Conservation (phyloP, 2,329 filamentous ascomycete species). For the Aspergillus sp. region DNA sequence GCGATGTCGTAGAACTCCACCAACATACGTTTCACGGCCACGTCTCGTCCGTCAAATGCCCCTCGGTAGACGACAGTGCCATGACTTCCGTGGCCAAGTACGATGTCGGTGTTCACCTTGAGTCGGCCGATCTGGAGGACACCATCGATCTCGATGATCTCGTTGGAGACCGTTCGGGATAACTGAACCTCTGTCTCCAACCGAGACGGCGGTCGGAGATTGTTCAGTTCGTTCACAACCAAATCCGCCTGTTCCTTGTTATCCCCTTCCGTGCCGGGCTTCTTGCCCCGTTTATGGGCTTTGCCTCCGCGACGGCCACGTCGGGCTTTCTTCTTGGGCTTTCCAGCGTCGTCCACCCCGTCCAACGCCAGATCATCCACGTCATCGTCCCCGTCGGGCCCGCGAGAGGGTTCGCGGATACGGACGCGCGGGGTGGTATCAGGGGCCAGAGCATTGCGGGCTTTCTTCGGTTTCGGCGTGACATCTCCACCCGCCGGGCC, state of each 20-base stretch:
- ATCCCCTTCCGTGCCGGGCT: constrained; percentile 53
- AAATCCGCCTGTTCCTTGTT: constrained; percentile 57
- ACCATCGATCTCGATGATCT: constrained; percentile 59
- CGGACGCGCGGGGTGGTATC: constrained; percentile 35
- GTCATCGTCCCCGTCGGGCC: constrained; percentile 32
- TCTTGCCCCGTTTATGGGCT: constrained; percentile 56
- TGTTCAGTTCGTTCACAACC: constrained; percentile 56
- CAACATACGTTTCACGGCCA: constrained; percentile 95
- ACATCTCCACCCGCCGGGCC: constrained; percentile 19
- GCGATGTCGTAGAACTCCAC: constrained; percentile 95
- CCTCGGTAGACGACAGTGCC: constrained; percentile 95
- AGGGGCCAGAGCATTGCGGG: constrained; percentile 15
- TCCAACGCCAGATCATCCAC: constrained; percentile 26
- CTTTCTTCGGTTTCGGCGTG: constrained; percentile 28
- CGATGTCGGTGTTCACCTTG: constrained; percentile 57
- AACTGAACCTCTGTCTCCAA: constrained; percentile 61
- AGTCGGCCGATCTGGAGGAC: constrained; percentile 60
- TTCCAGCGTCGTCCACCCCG: constrained; percentile 27
- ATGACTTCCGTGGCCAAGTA: constrained; percentile 78
- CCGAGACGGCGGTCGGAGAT: constrained; percentile 39
- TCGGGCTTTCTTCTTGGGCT: constrained; percentile 67
- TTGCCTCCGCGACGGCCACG: constrained; percentile 70
- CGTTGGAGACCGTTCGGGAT: constrained; percentile 54
- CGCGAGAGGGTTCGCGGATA: constrained; percentile 39
- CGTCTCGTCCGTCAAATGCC: constrained; percentile 87